Evolutionary conservation across 345 rosid genomes (phyloP).

Genomic region (Mangifera indica): DNA sequence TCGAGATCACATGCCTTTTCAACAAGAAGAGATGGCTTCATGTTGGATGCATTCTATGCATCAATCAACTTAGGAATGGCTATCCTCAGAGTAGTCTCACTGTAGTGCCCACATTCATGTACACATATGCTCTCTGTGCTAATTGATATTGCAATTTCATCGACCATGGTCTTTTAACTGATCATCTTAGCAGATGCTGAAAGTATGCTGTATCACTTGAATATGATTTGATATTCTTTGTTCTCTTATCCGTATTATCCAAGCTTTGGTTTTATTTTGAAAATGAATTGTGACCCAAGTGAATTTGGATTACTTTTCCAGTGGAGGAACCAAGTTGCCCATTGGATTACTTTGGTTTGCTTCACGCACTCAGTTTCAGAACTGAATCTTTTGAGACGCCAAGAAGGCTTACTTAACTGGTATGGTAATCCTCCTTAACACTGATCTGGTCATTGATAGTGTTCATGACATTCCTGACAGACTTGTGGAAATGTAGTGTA

Average conservation of each 20-base stretch:
- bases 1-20: slow-evolving; percentile 12
- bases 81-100: slow-evolving; percentile 8
- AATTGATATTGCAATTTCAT: not conserved
- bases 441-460: not conserved
- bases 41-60: slow-evolving; percentile 29
- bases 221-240: not conserved
- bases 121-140: slow-evolving; percentile 9
- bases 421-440: not conserved
- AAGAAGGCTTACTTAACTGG: not conserved
- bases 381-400: not conserved
- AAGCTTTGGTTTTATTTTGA: not conserved
- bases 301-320: not conserved
- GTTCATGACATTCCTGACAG: not conserved
- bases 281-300: not conserved
- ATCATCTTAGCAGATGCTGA: not conserved
- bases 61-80: slow-evolving; percentile 16
- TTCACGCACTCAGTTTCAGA: not conserved
- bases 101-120: not conserved
- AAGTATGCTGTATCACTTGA: not conserved
- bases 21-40: slow-evolving; percentile 22
- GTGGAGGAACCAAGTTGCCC: not conserved
- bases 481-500: not conserved
- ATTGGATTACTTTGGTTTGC: not conserved
- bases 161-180: not conserved
- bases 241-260: no score